A percentile compares a stretch with the other conserved stretches of the same genome.
Evolutionary conservation across 768 basidiomycete species (phyloP).

Genomic region (Hygrophoropsis aurantiaca): DNA sequence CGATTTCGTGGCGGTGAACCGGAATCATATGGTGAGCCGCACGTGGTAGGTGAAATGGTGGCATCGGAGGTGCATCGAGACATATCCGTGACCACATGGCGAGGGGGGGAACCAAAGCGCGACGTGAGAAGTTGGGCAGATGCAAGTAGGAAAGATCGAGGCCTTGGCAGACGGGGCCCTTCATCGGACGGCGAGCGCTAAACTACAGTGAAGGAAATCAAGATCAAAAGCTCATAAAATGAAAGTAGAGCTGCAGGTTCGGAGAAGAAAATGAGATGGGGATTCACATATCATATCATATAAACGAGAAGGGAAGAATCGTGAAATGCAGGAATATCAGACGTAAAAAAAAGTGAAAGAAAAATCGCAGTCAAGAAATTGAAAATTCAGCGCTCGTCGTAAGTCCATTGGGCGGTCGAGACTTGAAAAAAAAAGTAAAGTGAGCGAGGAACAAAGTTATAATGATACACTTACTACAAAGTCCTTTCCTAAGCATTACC

Average conservation of each 20-base stretch:
- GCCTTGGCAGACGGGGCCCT: constrained; percentile 17
- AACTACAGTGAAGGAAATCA: no score
- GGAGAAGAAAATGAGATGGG: constrained; percentile 14
- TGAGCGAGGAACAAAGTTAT: background rate
- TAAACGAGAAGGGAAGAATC: constrained; percentile 17
- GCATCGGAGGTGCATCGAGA: no score
- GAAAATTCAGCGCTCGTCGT: constrained; percentile 19
- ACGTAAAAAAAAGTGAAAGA: constrained; percentile 2
- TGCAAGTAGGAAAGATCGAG: background rate
- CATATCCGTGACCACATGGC: no score
- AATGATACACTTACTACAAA: background rate
- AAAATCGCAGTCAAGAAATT: constrained; percentile 26
- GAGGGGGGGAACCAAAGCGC: no score
- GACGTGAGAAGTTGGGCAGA: no score
- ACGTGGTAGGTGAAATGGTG: no score
- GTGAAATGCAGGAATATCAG: no score
- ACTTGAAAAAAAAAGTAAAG: no score
- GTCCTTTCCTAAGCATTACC: no score
- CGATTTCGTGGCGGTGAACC: no score
- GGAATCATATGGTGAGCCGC: no score
- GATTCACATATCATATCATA: constrained; percentile 14
- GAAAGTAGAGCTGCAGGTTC: constrained; percentile 9
- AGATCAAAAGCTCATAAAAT: no score
- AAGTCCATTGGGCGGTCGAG: constrained; percentile 11
- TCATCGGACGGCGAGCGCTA: constrained; percentile 8